Evolutionary conservation across 768 basidiomycete genomes (phyloP), one percentile per base, ranked within the genome.

Genomic region (Amanita brunnescens): DNA sequence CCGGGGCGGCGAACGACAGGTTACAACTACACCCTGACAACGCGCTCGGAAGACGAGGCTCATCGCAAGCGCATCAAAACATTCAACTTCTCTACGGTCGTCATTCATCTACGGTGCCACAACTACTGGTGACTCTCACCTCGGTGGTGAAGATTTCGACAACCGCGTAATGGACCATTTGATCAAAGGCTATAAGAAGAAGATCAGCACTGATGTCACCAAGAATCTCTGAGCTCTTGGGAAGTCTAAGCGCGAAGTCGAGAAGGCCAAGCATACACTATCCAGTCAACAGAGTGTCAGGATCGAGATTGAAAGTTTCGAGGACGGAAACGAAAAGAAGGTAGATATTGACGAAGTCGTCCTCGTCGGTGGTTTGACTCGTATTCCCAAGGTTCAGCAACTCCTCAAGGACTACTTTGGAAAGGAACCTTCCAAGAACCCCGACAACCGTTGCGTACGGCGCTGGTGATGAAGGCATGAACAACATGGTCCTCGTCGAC

Each of bases 341-440:
- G 95, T 97, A 61, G 87, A 92, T 57, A 72, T 99, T 47, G 81
- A 94, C 57, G 93, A 98, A 73, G 87, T 86, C 57, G 88, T 92
- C 45, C 89, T 95, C 47, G 92, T 95, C 54, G 92, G 92, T 69
- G 92, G 92, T 70, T 98, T 95, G 24, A 99, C 95, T 60, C 94
- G 95, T 84, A 99, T 99, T 62, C 95, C 95, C 70, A 96, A 96
- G 77, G 92, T 99, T 57, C 94, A 97, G 64, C 91, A 96, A 63
- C 90, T 98, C 67, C 90, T 98, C 65, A 93, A 92, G 71, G 94
- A 98, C 67, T 97, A 81, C 78, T 99, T 98, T 70, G 85, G 91
- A 66, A 96, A 90, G 76, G 95, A 97, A 67, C 93, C 93, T 48
- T 94, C 94, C 56, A 94, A 92, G 79, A 97, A 99, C 79, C 93